phyloP scores from a whole-genome alignment of 2,329 filamentous ascomycete genomes.

The Fusarium napiforme region DNA sequence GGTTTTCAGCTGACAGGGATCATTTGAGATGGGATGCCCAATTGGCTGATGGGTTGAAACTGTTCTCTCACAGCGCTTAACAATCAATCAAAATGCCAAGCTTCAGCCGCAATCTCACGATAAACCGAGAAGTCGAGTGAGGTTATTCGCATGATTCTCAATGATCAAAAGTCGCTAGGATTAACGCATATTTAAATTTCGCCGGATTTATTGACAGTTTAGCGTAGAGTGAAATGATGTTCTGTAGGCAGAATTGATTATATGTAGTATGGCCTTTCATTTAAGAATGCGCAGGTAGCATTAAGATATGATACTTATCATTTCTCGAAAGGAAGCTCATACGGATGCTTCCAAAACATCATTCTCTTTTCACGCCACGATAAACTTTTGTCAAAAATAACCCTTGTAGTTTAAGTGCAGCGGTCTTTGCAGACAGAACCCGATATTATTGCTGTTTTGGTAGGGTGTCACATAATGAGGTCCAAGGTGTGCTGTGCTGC shows the following conservation, averaged over 20 bases:
- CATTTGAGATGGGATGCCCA: not conserved
- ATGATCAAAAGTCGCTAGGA: not conserved
- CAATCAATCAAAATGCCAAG: not conserved
- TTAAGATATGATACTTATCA: rapidly evolving
- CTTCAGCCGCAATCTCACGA: not conserved
- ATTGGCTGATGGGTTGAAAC: not conserved
- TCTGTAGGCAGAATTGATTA: rapidly evolving
- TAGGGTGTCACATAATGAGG: too few relatives aligned
- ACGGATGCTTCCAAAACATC: not conserved
- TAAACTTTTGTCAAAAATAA: too few relatives aligned
- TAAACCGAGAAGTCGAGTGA: not conserved
- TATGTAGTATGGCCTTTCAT: rapidly evolving
- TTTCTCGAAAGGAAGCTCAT: not conserved
- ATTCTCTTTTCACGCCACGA: rapidly evolving
- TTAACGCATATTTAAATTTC: too few relatives aligned
- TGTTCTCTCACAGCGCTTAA: not conserved
- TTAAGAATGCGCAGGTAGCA: not conserved
- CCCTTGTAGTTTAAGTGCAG: rapidly evolving
- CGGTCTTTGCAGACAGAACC: not conserved
- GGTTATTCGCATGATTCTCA: not conserved
- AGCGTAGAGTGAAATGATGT: not conserved
- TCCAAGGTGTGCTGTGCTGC: rapidly evolving
- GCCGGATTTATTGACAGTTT: too few relatives aligned
- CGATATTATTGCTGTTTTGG: too few relatives aligned
- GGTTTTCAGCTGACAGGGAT: not conserved